Base-by-base conservation (phyloP, 2,329 filamentous ascomycete genomes). In the Fonsecaea nubica region DNA sequence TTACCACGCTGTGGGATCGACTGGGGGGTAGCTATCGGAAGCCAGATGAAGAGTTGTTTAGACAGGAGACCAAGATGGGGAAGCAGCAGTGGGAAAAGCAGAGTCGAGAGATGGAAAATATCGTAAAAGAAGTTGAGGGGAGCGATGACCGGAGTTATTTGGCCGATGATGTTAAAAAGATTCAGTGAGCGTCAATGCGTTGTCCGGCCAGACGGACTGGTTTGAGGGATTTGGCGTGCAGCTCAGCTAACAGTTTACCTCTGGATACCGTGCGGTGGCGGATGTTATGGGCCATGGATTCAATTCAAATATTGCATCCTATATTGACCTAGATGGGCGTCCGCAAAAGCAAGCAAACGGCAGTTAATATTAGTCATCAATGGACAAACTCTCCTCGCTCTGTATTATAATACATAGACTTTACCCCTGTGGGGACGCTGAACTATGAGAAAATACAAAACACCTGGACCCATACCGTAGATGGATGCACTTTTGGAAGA, bases 1-100 rank as follows among this genome's bases (percentile, higher is more conserved):
- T 93, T 82, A 95, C 92, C 15, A 97, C 93, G 0, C 83, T 95
- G 21, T 97, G 93, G 90, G 93, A 97, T 78, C 89, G 93, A 61
- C 80, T 97, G 21, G 92, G 92, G 62, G 91, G 90, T 66, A 96
- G 91, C 76, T 97, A 97, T 83, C 86, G 92, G 74, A 88, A 90
- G 82, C 93, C 93, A 21, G 94, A 95, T 73, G 86, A 89, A 64
- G 92, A 93, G 80, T 86, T 97, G 72, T 97, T 97, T 82, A 82
- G 89, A 74, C 90, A 89, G 77, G 90, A 95, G 77, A 88, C 87
- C 74, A 97, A 96, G 84, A 93, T 95, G 90, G 90, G 87, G 70
- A 82, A 91, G 74, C 85, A 84, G 67, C 90, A 92, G 77, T 96
- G 92, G 92, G 85, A 89, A 75, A 86, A 87, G 75, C 93, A 97